Conservation (phyloP, 805 yeast species). For the Teunomyces funiuensis region DNA sequence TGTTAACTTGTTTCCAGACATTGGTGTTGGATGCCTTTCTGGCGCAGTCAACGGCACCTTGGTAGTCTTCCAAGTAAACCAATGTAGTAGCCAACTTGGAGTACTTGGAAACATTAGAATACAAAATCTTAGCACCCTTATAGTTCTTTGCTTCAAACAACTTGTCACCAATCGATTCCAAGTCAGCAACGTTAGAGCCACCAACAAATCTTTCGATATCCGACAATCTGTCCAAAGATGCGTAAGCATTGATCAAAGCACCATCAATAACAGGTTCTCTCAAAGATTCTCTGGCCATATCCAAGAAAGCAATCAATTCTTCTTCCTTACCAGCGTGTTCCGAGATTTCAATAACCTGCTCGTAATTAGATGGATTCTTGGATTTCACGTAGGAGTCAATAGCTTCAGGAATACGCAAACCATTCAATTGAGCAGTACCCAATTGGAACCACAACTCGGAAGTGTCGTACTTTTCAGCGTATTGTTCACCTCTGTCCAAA, state of each 20-base stretch:
- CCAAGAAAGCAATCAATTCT: slow-evolving; percentile 80
- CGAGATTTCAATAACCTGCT: slow-evolving; percentile 87
- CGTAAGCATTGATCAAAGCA: slow-evolving; percentile 83
- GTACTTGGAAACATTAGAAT: slow-evolving; percentile 85
- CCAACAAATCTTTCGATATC: slow-evolving; percentile 85
- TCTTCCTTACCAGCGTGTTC: slow-evolving; percentile 96
- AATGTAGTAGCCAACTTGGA: slow-evolving; percentile 95
- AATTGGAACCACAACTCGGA: slow-evolving; percentile 92
- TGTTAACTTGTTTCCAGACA: slow-evolving; percentile 97
- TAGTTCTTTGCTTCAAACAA: slow-evolving; percentile 78
- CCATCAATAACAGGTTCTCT: slow-evolving; percentile 94
- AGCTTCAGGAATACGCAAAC: slow-evolving; percentile 87
- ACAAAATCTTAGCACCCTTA: slow-evolving; percentile 89
- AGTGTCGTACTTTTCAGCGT: slow-evolving; percentile 84
- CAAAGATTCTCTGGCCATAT: slow-evolving; percentile 87
- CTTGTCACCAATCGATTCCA: slow-evolving; percentile 89
- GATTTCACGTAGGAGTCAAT: slow-evolving; percentile 90
- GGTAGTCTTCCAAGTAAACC: slow-evolving; percentile 88
- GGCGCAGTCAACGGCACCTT: slow-evolving; percentile 97
- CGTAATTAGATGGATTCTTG: slow-evolving; percentile 85
- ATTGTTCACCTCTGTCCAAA: slow-evolving; percentile 89
- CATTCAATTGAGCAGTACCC: slow-evolving; percentile 94
- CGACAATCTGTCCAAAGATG: slow-evolving; percentile 66
- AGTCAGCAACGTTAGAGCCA: slow-evolving; percentile 89
- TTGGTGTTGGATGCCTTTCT: slow-evolving; percentile 91